Evolutionary conservation across 805 yeast genomes (phyloP).

Genomic region (Myxozyma geophila): DNA sequence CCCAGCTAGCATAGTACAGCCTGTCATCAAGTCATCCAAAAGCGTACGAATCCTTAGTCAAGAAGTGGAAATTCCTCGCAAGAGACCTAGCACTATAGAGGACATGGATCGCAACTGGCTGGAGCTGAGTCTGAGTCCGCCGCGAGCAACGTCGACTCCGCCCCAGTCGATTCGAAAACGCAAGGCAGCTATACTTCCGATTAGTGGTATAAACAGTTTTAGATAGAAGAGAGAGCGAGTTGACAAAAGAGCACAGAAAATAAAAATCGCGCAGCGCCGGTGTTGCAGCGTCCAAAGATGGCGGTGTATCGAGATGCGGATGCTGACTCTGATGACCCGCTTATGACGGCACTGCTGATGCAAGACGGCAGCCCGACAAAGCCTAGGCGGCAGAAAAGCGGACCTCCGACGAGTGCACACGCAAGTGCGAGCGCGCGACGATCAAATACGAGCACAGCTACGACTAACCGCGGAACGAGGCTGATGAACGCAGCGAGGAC

Average conservation of each 20-base stretch:
- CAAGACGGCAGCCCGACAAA: background rate
- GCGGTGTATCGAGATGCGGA: background rate
- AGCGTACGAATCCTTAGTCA: conserved; percentile 15
- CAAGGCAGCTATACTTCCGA: background rate
- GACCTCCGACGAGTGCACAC: background rate
- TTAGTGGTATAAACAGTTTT: background rate
- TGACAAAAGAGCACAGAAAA: background rate
- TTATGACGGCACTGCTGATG: background rate
- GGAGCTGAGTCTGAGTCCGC: background rate
- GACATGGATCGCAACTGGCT: background rate
- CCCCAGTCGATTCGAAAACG: background rate
- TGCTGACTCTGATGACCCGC: background rate
- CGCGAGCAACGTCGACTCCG: conserved; percentile 4
- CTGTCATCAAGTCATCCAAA: background rate
- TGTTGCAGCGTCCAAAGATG: background rate
- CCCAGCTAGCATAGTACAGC: background rate
- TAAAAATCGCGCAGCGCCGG: background rate
- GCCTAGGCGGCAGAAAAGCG: background rate
- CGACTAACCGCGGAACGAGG: background rate
- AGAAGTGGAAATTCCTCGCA: conserved; percentile 6
- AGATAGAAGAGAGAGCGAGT: background rate
- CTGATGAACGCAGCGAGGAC: background rate
- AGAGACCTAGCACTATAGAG: background rate
- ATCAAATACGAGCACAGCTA: background rate
- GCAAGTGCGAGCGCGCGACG: background rate